Percentiles rank a stretch among this genome's conserved stretches.
Evolutionary conservation across 306 rosid species (phyloP).

Genomic region (Casuarina glauca): DNA sequence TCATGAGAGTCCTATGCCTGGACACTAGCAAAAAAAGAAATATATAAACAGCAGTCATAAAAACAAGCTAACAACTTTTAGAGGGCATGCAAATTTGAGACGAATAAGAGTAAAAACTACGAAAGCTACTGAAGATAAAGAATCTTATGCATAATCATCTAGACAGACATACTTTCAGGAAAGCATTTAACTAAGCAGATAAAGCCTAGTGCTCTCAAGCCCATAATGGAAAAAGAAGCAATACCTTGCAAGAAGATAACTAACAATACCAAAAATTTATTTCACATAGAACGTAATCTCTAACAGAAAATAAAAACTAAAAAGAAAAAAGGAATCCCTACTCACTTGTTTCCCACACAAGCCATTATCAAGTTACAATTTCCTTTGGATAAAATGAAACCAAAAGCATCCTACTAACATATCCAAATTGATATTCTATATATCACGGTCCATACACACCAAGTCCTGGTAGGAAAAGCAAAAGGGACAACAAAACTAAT

Average conservation of each 20-base stretch:
- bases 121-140: neutral
- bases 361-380: neutral
- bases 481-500: neutral
- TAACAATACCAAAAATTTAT: neutral
- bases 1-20: constrained; percentile 93
- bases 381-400: neutral
- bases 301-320: neutral
- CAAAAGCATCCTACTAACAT: neutral
- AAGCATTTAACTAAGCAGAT: neutral
- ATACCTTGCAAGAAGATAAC: neutral
- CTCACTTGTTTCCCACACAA: neutral
- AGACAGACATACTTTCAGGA: neutral
- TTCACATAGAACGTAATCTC: neutral
- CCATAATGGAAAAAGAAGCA: neutral
- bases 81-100: neutral
- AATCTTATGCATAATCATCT: neutral
- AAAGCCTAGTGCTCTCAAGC: neutral
- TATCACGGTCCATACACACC: neutral
- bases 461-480: neutral
- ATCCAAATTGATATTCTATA: neutral
- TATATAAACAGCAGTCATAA: neutral
- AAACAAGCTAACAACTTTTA: neutral
- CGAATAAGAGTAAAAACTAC: neutral
- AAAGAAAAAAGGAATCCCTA: neutral
- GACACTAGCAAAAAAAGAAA: constrained; percentile 49